Evolutionary conservation across 2,329 filamentous ascomycete genomes (phyloP).

Genomic region (Hypoxylon sp.): DNA sequence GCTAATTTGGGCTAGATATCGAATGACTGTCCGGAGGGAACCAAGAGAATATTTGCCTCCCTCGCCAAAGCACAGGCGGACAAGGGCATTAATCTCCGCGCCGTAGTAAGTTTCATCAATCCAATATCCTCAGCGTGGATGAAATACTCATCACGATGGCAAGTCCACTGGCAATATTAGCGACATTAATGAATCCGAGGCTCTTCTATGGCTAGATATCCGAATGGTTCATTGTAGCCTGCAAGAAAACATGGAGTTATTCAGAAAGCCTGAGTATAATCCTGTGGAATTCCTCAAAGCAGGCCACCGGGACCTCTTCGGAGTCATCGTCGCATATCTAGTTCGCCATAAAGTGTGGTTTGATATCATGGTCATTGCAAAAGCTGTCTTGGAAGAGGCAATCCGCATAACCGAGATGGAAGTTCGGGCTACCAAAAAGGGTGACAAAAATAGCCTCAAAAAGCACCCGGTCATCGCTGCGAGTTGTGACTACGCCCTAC

Average conservation of each 20-base stretch:
- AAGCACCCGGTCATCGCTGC: conserved; percentile 12
- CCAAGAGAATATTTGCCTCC: conserved; percentile 61
- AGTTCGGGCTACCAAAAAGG: not conserved
- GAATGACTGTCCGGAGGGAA: conserved; percentile 52
- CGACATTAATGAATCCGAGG: conserved; percentile 34
- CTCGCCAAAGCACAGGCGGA: conserved; percentile 50
- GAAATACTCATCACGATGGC: not conserved
- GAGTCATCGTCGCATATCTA: conserved; percentile 31
- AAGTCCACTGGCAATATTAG: conserved; percentile 27
- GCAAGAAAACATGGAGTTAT: conserved; percentile 35
- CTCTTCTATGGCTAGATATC: conserved; percentile 40
- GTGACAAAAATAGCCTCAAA: conserved; percentile 1
- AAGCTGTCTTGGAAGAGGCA: conserved; percentile 36
- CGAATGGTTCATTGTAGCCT: conserved; percentile 27
- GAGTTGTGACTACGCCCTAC: conserved; percentile 47
- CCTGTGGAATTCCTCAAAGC: conserved; percentile 37
- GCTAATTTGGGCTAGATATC: conserved; percentile 31
- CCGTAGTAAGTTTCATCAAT: conserved; percentile 16
- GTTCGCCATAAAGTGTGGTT: conserved; percentile 28
- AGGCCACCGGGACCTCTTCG: conserved; percentile 34
- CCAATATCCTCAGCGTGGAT: not conserved
- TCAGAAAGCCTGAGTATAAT: conserved; percentile 31
- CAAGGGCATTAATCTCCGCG: conserved; percentile 39
- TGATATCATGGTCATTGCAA: conserved; percentile 31
- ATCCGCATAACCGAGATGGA: conserved; percentile 20